Evolutionary conservation across 805 yeast genomes (phyloP).

Genomic region (Candida dajiaensis): DNA sequence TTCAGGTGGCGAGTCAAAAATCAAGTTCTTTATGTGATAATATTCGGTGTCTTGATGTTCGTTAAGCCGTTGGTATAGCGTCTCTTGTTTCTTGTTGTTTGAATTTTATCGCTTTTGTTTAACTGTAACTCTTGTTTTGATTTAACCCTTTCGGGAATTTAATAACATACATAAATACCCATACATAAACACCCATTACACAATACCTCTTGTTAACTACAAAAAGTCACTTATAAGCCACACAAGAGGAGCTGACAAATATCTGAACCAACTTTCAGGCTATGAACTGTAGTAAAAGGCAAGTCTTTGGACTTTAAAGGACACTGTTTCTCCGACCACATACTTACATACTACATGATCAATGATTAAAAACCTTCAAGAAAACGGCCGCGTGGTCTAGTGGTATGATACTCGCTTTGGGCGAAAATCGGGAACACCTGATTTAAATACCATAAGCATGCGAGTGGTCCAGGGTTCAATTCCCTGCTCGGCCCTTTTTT

Average conservation of each 20-base stretch:
- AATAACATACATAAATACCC: slow-evolving; percentile 3
- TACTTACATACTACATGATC: background rate
- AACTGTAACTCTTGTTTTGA: slow-evolving; percentile 8
- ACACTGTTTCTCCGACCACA: too few species aligned
- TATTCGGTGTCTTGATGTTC: too few species aligned
- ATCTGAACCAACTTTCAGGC: too few species aligned
- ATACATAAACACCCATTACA: too few species aligned
- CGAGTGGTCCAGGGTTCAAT: slow-evolving; percentile 30
- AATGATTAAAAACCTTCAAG: background rate
- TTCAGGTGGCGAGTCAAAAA: too few species aligned
- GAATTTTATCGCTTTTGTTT: background rate
- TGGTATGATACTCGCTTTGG: slow-evolving; percentile 31
- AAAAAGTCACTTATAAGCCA: too few species aligned
- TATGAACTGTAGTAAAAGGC: too few species aligned
- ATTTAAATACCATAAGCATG: slow-evolving; percentile 17
- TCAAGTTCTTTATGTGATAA: too few species aligned
- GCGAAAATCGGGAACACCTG: slow-evolving; percentile 18
- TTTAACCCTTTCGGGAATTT: slow-evolving; percentile 8
- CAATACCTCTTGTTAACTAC: too few species aligned
- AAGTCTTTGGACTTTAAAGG: too few species aligned
- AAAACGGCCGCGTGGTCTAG: slow-evolving; percentile 28
- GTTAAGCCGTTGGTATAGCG: too few species aligned
- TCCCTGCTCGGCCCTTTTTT: slow-evolving; percentile 28
- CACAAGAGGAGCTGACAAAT: too few species aligned
- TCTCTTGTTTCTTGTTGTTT: background rate